A percentile compares a stretch with the other conserved stretches of the same genome.
Conservation (phyloP, 78 protist species). For the Dictyostelium intermedium region DNA sequence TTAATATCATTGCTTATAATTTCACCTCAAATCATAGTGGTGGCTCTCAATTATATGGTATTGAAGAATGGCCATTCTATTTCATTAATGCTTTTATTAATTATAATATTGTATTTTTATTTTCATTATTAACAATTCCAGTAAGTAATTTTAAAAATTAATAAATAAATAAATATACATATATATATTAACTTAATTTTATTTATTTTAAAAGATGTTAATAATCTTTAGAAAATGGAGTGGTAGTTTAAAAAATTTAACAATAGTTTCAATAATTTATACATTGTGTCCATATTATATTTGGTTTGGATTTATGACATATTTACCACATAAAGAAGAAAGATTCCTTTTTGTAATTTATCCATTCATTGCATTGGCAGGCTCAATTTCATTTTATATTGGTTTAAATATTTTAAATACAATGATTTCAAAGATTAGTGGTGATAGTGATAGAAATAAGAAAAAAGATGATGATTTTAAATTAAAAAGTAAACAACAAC, state of each 20-base stretch:
- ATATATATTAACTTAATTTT: too few species aligned
- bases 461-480: background rate
- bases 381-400: conserved; percentile 46
- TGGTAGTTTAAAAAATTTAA: background rate
- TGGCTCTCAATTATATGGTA: conserved; percentile 84
- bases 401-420: background rate
- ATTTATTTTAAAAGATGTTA: background rate
- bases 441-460: background rate
- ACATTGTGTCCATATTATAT: conserved; percentile 51
- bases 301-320: conserved; percentile 82
- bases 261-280: background rate
- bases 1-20: conserved; percentile 84
- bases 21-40: conserved; percentile 33
- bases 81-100: conserved; percentile 81
- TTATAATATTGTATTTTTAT: conserved; percentile 75
- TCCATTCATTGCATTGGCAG: conserved; percentile 77
- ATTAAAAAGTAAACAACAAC: background rate
- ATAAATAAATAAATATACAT: too few species aligned
- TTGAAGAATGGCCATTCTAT: conserved; percentile 81
- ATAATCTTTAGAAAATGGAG: background rate
- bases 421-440: background rate
- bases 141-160: too few species aligned
- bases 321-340: conserved; percentile 92
- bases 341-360: conserved; percentile 84
- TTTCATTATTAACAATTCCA: conserved; percentile 47